phyloP scores from a whole-genome alignment of 2,329 filamentous ascomycete genomes.

The Verticillium albo-atrum region DNA sequence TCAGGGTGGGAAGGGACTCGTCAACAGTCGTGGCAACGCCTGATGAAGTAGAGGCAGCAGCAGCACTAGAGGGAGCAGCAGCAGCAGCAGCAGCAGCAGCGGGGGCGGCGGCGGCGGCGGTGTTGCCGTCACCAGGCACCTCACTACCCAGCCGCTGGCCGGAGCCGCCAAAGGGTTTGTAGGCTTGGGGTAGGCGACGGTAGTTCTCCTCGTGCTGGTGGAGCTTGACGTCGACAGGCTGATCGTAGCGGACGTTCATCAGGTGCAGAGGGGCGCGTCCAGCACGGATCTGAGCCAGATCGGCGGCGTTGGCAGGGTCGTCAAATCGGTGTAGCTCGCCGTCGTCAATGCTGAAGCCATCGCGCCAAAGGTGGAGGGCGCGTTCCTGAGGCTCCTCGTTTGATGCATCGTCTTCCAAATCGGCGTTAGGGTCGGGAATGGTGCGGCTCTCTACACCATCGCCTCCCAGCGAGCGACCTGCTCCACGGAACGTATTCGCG shows the following conservation, averaged over 20 bases:
- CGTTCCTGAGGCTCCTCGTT: conserved; percentile 55
- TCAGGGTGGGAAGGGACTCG: conserved; percentile 61
- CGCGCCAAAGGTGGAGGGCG: conserved; percentile 73
- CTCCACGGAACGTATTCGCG: conserved; percentile 56
- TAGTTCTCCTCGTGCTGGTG: conserved; percentile 74
- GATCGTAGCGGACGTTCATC: conserved; percentile 69
- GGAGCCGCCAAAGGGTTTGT: conserved; percentile 68
- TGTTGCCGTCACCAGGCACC: conserved; percentile 54
- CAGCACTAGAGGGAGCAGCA: conserved; percentile 10
- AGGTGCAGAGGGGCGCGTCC: conserved; percentile 74
- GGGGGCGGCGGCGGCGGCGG: conserved; percentile 13
- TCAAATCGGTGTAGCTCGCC: conserved; percentile 74
- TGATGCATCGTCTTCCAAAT: conserved; percentile 14
- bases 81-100: conserved; percentile 14
- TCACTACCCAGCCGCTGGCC: conserved; percentile 75
- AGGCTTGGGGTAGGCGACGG: conserved; percentile 66
- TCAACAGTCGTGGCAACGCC: conserved; percentile 41
- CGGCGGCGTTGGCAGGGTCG: conserved; percentile 68
- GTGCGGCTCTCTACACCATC: conserved; percentile 67
- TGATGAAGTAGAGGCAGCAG: conserved; percentile 26
- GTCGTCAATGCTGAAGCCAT: conserved; percentile 83
- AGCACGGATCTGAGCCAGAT: conserved; percentile 70
- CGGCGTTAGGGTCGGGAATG: conserved; percentile 55
- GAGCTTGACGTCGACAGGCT: conserved; percentile 75
- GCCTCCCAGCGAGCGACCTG: conserved; percentile 72